Evolutionary conservation across 495 filamentous ascomycete species (phyloP).

Genomic region (Talaromyces proteolyticus): DNA sequence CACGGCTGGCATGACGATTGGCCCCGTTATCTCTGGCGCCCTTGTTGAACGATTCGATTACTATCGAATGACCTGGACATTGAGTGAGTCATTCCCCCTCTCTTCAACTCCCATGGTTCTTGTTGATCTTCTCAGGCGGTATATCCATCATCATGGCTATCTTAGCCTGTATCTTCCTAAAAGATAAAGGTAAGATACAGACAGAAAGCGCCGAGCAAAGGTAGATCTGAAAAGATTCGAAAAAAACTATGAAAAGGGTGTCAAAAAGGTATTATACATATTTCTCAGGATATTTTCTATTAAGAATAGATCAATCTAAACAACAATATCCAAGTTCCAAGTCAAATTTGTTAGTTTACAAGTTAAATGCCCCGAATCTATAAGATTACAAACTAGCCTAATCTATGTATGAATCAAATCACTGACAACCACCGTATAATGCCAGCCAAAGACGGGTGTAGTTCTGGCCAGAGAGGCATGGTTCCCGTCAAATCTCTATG

Average conservation of each 20-base stretch:
- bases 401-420: too few species aligned
- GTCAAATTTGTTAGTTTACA: neutral
- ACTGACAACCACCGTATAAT: too few species aligned
- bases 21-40: slow-evolving; percentile 25
- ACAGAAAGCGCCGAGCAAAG: neutral
- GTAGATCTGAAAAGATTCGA: neutral
- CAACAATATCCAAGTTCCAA: neutral
- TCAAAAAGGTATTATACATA: neutral
- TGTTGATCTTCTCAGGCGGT: neutral
- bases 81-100: slow-evolving; percentile 11
- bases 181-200: neutral
- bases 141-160: neutral
- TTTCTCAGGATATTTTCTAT: neutral
- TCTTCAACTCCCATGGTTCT: neutral
- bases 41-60: slow-evolving; percentile 23
- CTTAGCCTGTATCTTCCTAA: neutral
- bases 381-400: neutral
- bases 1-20: slow-evolving; percentile 20
- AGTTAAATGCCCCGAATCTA: neutral
- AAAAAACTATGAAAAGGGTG: neutral
- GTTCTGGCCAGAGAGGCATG: too few species aligned
- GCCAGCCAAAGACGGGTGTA: too few species aligned
- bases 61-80: slow-evolving; percentile 17
- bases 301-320: neutral
- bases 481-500: too few species aligned